Percentiles rank a stretch among this genome's conserved stretches.
phyloP scores from a whole-genome alignment of 1,284 basidiomycete species.

The Tetrapyrgos nigripes region DNA sequence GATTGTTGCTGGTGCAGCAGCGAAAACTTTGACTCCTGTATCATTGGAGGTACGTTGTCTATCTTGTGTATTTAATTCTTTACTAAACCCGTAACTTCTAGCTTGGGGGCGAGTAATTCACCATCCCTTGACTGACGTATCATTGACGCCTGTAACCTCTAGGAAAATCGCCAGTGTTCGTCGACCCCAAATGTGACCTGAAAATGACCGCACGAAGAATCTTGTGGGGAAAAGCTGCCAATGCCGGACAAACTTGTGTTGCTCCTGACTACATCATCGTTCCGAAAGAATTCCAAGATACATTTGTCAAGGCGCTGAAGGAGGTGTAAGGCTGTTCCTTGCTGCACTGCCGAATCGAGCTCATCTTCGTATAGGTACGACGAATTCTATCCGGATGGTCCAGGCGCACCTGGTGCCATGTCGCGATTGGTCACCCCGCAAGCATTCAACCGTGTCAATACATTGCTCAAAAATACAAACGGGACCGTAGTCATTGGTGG shows the following conservation, averaged over 20 bases:
- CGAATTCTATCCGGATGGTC: constrained; percentile 59
- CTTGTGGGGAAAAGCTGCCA: constrained; percentile 83
- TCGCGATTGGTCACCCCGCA: constrained; percentile 55
- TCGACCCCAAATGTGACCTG: constrained; percentile 74
- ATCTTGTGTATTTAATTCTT: not conserved
- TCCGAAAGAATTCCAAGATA: constrained; percentile 65
- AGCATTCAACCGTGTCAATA: constrained; percentile 69
- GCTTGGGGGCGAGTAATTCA: constrained; percentile 35
- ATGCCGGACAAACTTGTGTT: constrained; percentile 76
- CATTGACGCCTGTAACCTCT: not conserved
- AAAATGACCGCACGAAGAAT: constrained; percentile 65
- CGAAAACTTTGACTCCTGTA: constrained; percentile 85
- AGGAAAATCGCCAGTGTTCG: constrained; percentile 86
- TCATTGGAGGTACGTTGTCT: constrained; percentile 68
- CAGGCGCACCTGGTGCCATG: constrained; percentile 49
- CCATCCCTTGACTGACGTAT: not conserved
- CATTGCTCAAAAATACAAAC: constrained; percentile 69
- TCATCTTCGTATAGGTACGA: constrained; percentile 45
- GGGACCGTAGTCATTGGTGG: constrained; percentile 80
- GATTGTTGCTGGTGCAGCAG: constrained; percentile 84
- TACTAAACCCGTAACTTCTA: not conserved
- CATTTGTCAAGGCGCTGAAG: constrained; percentile 66
- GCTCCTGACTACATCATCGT: constrained; percentile 88
- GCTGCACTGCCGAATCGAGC: not conserved
- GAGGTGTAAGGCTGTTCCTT: constrained; percentile 51